These are phyloP conservation scores for Penicillium sclerotigenum DNA, from an alignment of 2,329 filamentous ascomycete species.

Conservation along the genomic window DNA sequence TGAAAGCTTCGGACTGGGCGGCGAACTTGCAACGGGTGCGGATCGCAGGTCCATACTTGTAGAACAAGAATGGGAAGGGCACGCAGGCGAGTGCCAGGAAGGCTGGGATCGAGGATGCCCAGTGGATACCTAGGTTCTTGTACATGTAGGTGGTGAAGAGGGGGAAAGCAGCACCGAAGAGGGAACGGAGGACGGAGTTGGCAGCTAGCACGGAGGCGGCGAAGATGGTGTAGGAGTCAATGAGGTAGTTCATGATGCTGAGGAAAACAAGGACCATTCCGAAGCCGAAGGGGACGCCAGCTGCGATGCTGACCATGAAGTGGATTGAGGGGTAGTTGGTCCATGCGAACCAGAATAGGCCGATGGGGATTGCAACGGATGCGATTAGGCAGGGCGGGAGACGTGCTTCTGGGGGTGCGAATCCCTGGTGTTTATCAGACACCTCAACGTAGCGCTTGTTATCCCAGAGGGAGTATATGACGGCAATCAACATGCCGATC, in stretches of 20 bases:
- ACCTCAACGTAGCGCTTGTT: conserved; percentile 26
- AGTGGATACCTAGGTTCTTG: conserved; percentile 26
- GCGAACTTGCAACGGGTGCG: conserved; percentile 26
- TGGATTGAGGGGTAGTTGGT: conserved; percentile 29
- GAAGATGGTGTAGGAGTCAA: conserved; percentile 29
- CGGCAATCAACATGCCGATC: conserved; percentile 29
- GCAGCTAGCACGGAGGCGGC: conserved; percentile 26
- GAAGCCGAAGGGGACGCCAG: conserved; percentile 26
- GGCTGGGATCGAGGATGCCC: conserved; percentile 26
- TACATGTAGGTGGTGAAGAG: conserved; percentile 30
- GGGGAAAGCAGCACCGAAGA: conserved; percentile 28
- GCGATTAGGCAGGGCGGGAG: conserved; percentile 29
- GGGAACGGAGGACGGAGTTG: conserved; percentile 26
- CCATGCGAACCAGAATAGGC: conserved; percentile 36
- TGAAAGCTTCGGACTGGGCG: conserved; percentile 35
- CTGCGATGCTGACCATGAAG: conserved; percentile 25
- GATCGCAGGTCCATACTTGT: conserved; percentile 26
- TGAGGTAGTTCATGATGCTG: conserved; percentile 28
- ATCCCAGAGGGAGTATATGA: conserved; percentile 24
- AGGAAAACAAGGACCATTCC: conserved; percentile 28
- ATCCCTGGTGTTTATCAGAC: conserved; percentile 19
- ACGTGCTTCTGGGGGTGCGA: conserved; percentile 29
- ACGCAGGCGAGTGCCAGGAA: conserved; percentile 27
- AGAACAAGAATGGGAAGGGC: conserved; percentile 29
- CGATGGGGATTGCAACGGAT: conserved; percentile 25